Conservation (phyloP, 805 yeast genomes). For the Candida xyloterini region DNA sequence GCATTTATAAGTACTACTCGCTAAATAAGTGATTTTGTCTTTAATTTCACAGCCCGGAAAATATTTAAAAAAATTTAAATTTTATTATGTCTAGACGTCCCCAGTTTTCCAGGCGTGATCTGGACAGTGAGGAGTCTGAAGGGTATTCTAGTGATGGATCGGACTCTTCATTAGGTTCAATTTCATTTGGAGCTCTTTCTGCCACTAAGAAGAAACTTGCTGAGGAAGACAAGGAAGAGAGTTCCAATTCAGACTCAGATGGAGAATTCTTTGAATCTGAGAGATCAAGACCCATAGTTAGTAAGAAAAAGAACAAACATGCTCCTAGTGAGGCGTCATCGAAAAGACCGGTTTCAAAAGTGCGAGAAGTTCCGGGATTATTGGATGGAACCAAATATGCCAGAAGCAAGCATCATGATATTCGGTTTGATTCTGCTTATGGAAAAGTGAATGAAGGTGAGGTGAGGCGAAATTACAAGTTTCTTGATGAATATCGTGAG, state of each 20-base stretch:
- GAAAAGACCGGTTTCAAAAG: conserved; percentile 62
- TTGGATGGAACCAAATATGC: conserved; percentile 34
- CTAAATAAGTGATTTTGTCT: conserved; percentile 40
- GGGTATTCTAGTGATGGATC: conserved; percentile 2
- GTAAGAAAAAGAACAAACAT: conserved; percentile 60
- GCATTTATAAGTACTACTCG: conserved; percentile 57
- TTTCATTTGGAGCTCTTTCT: conserved; percentile 66
- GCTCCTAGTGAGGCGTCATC: conserved; percentile 84
- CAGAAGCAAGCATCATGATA: conserved; percentile 61
- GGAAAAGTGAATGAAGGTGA: conserved; percentile 74
- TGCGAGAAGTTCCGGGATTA: conserved; percentile 75
- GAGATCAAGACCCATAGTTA: conserved; percentile 18
- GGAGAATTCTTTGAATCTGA: conserved; percentile 39
- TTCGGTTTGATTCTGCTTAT: conserved; percentile 85
- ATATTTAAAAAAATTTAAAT: neutral
- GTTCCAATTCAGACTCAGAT: conserved; percentile 22
- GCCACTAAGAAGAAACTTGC: conserved; percentile 51
- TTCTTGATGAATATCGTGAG: conserved; percentile 82
- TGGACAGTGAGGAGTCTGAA: conserved; percentile 25
- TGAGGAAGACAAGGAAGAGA: conserved; percentile 18
- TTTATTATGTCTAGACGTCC: conserved; percentile 22
- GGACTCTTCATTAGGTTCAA: conserved; percentile 8
- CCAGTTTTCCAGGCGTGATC: conserved; percentile 17
- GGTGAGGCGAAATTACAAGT: conserved; percentile 75
- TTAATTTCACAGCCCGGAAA: conserved; percentile 2